Evolutionary conservation across 106 monocot species (phyloP).

Genomic region (Dendrobium nobile): DNA sequence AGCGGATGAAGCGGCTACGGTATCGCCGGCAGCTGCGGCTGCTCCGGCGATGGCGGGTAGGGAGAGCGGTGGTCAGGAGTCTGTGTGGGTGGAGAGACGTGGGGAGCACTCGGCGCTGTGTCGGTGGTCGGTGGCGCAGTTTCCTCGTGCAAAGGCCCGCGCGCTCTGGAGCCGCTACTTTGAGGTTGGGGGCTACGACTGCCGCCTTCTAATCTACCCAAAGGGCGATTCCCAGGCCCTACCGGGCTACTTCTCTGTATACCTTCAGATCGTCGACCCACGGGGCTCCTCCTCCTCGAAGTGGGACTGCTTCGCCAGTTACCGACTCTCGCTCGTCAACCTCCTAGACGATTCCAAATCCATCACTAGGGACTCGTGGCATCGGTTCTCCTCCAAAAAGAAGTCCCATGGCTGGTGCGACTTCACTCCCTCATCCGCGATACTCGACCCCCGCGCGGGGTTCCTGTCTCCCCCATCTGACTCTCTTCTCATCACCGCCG

Average conservation of each 20-base stretch:
- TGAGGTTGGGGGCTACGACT: conserved; percentile 83
- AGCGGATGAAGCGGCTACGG: background rate
- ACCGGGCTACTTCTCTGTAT: conserved; percentile 82
- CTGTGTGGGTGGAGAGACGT: conserved; percentile 45
- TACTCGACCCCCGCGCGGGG: conserved; percentile 45
- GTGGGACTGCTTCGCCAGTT: conserved; percentile 88
- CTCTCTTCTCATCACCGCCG: conserved; percentile 52
- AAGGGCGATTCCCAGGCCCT: conserved; percentile 80
- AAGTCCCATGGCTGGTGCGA: conserved; percentile 96
- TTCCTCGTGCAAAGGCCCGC: conserved; percentile 52
- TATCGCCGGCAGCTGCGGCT: conserved; percentile 6
- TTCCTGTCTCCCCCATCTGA: conserved; percentile 34
- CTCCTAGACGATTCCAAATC: conserved; percentile 50
- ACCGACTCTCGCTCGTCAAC: conserved; percentile 64
- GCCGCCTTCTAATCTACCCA: conserved; percentile 85
- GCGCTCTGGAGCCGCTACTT: conserved; percentile 88
- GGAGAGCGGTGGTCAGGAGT: conserved; percentile 17
- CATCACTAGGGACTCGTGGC: conserved; percentile 80
- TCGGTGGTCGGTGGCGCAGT: conserved; percentile 62
- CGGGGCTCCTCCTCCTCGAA: conserved; percentile 39
- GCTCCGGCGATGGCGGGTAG: background rate
- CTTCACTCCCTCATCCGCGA: conserved; percentile 56
- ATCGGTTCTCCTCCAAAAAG: conserved; percentile 90
- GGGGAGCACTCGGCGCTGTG: conserved; percentile 53
- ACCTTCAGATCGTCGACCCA: conserved; percentile 92